These are phyloP conservation scores for Fusarium incarnatum DNA, from an alignment of 2,329 filamentous ascomycete genomes.

Conservation along the genomic window DNA sequence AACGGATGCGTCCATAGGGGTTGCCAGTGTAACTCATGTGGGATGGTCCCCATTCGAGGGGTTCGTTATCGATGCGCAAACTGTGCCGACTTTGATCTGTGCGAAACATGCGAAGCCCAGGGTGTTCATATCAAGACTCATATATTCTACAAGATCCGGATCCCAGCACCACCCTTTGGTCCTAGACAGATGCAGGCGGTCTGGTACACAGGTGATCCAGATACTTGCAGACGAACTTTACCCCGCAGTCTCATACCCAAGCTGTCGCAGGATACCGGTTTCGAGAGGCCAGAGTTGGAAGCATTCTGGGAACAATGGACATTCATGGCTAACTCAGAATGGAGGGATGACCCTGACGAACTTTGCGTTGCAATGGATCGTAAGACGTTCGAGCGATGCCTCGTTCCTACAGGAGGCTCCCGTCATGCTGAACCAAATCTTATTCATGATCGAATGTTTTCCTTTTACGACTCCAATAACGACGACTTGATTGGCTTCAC, in stretches of 20 bases:
- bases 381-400: slow-evolving; percentile 90
- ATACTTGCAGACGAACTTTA: slow-evolving; percentile 75
- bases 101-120: slow-evolving; percentile 88
- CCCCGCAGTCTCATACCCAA: slow-evolving; percentile 74
- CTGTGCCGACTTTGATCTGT: slow-evolving; percentile 95
- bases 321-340: slow-evolving; percentile 89
- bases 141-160: slow-evolving; percentile 94
- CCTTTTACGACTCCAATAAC: slow-evolving; percentile 92
- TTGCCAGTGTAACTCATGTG: slow-evolving; percentile 91
- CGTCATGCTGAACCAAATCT: slow-evolving; percentile 84
- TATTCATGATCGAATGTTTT: slow-evolving; percentile 95
- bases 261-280: slow-evolving; percentile 77
- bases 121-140: slow-evolving; percentile 87
- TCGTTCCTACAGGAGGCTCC: slow-evolving; percentile 86
- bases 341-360: slow-evolving; percentile 81
- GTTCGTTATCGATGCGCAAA: slow-evolving; percentile 95
- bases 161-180: slow-evolving; percentile 87
- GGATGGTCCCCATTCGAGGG: slow-evolving; percentile 87
- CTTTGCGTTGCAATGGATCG: slow-evolving; percentile 88
- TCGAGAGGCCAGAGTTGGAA: slow-evolving; percentile 89
- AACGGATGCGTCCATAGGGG: slow-evolving; percentile 94
- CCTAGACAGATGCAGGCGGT: slow-evolving; percentile 83
- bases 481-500: slow-evolving; percentile 92
- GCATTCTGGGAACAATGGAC: slow-evolving; percentile 98
- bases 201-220: slow-evolving; percentile 90